Conservation (phyloP, 768 basidiomycete species). For the Phlebiopsis flavidoalba region DNA sequence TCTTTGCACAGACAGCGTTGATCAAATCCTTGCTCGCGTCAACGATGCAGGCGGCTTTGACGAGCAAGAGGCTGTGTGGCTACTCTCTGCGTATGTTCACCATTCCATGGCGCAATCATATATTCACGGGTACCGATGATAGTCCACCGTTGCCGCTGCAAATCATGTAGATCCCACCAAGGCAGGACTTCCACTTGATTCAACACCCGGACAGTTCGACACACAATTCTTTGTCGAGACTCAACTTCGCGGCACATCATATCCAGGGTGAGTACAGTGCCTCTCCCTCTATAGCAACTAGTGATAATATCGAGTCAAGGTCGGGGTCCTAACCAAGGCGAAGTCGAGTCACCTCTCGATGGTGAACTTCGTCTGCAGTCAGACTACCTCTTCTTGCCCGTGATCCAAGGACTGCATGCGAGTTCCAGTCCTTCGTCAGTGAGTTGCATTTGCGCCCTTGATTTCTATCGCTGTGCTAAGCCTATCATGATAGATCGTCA, state of each 20-base stretch:
- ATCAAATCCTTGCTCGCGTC: slow-evolving; percentile 20
- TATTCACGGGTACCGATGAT: neutral
- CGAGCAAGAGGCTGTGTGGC: slow-evolving; percentile 16
- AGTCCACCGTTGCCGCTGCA: slow-evolving; percentile 22
- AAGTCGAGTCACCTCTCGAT: slow-evolving; percentile 22
- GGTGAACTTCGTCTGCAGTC: slow-evolving; percentile 26
- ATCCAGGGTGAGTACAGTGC: slow-evolving; percentile 16
- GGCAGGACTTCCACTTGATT: slow-evolving; percentile 18
- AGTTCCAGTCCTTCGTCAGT: slow-evolving; percentile 25
- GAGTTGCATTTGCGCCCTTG: neutral
- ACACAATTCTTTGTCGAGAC: slow-evolving; percentile 20
- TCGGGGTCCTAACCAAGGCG: slow-evolving; percentile 19
- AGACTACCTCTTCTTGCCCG: slow-evolving; percentile 22
- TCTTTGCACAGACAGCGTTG: slow-evolving; percentile 13
- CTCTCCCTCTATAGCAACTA: neutral
- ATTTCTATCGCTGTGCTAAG: neutral
- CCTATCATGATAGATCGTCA: slow-evolving; percentile 12
- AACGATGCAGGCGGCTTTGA: slow-evolving; percentile 21
- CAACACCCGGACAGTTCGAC: slow-evolving; percentile 15
- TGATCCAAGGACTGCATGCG: slow-evolving; percentile 26
- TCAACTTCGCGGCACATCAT: slow-evolving; percentile 18
- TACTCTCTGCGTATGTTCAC: slow-evolving; percentile 16
- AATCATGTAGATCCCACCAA: slow-evolving; percentile 20
- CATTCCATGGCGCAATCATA: neutral
- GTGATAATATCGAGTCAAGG: neutral